Evolutionary conservation across 2,329 filamentous ascomycete species (phyloP).

Genomic region (Chrysosporium queenslandicum): DNA sequence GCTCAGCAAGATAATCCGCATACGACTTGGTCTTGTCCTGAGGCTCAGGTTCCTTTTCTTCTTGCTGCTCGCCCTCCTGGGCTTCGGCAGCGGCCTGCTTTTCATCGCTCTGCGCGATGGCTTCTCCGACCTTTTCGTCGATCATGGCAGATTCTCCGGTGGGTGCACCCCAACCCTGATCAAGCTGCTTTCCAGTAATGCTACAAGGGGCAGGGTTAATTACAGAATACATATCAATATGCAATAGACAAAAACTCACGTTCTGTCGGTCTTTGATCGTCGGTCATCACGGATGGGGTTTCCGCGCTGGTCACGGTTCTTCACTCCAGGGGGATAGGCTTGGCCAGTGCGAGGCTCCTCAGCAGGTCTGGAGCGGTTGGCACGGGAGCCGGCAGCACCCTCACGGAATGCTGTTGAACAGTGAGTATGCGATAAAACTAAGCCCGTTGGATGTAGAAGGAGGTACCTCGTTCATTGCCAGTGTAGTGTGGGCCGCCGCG

Average conservation of each 20-base stretch:
- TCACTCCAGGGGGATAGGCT: conserved; percentile 40
- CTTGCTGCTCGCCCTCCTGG: conserved; percentile 36
- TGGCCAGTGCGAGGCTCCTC: conserved; percentile 46
- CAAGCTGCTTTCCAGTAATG: conserved; percentile 44
- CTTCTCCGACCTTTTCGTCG: conserved; percentile 85
- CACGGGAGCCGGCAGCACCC: conserved; percentile 66
- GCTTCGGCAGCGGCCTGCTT: conserved; percentile 51
- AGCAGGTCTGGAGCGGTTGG: conserved; percentile 70
- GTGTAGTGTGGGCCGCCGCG: conserved; percentile 46
- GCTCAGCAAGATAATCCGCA: conserved; percentile 72
- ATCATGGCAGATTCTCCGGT: conserved; percentile 75
- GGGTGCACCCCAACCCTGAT: conserved; percentile 77
- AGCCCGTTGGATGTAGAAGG: not conserved
- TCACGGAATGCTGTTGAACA: conserved; percentile 67
- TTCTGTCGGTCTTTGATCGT: conserved; percentile 51
- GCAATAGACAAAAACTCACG: conserved; percentile 37
- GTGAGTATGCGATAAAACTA: conserved; percentile 2
- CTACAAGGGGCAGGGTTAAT: conserved; percentile 21
- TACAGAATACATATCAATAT: conserved; percentile 21
- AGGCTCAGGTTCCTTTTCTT: conserved; percentile 44
- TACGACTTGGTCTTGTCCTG: conserved; percentile 89
- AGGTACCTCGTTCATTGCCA: conserved; percentile 75
- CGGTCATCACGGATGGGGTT: conserved; percentile 49
- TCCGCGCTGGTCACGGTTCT: conserved; percentile 49
- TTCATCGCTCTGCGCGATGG: conserved; percentile 75